These are phyloP conservation scores for Aspergillus jensenii DNA, from an alignment of 2,329 filamentous ascomycete species.

Conservation along the genomic window DNA sequence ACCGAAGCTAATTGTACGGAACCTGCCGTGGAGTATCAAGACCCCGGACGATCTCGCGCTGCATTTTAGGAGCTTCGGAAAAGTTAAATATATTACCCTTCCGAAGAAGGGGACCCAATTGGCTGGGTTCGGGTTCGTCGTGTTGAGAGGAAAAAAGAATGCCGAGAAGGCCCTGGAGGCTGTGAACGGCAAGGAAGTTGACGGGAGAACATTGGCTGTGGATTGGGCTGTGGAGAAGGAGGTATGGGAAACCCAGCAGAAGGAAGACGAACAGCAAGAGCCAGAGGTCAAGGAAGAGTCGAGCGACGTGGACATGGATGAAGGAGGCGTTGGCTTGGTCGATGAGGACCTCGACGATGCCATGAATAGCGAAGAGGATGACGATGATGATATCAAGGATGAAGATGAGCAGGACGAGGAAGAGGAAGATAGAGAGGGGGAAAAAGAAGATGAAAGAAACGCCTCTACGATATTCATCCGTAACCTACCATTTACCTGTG, in stretches of 20 bases:
- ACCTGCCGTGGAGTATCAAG: constrained; percentile 95
- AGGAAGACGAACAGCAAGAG: constrained; percentile 38
- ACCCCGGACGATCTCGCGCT: constrained; percentile 74
- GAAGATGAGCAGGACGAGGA: constrained; percentile 36
- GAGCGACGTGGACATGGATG: constrained; percentile 59
- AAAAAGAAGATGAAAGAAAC: constrained; percentile 55
- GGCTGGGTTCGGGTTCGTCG: constrained; percentile 89
- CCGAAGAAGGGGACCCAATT: constrained; percentile 73
- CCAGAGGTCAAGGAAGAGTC: constrained; percentile 31
- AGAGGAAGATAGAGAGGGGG: constrained; percentile 45
- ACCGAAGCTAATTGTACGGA: constrained; percentile 83
- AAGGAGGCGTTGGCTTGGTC: constrained; percentile 22
- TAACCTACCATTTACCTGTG: constrained; percentile 86
- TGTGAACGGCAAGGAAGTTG: constrained; percentile 86
- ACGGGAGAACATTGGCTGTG: constrained; percentile 84
- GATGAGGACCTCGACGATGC: constrained; percentile 47
- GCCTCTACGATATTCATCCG: constrained; percentile 84
- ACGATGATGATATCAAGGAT: constrained; percentile 35
- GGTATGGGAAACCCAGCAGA: constrained; percentile 70
- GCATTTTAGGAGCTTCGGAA: constrained; percentile 84
- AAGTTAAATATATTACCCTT: constrained; percentile 82
- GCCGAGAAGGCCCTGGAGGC: constrained; percentile 82
- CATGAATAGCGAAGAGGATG: constrained; percentile 42
- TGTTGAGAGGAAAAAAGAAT: constrained; percentile 83
- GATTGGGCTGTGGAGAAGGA: constrained; percentile 96